Evolutionary conservation across 441 rosid species (phyloP).

Genomic region (Syzygium syzygioides): DNA sequence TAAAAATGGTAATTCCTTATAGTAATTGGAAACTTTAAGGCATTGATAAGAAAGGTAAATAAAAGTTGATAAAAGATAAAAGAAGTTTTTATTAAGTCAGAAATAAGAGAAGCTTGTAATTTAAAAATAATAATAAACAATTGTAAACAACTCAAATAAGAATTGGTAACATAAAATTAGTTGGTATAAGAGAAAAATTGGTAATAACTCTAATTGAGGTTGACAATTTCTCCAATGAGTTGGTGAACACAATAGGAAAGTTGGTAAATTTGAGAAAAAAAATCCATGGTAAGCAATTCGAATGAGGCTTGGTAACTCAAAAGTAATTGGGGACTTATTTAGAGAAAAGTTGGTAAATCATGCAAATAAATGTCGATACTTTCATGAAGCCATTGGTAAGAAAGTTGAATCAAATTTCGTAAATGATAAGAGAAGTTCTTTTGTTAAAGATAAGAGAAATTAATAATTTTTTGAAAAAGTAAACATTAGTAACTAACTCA

Average conservation of each 20-base stretch:
- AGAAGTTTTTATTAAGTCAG: not conserved
- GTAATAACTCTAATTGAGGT: not conserved
- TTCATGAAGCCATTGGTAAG: not conserved
- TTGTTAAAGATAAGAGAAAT: not conserved
- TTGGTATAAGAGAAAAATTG: not conserved
- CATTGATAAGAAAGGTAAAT: not conserved
- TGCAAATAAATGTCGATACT: not conserved
- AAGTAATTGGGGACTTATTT: not conserved
- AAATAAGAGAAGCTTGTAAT: not conserved
- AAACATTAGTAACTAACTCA: not conserved
- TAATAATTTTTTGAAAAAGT: not conserved
- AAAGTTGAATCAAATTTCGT: not conserved
- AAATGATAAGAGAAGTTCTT: not conserved
- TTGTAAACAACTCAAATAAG: not conserved
- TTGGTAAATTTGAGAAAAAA: not conserved
- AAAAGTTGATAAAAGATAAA: not conserved
- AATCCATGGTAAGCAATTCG: not conserved
- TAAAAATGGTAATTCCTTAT: not conserved
- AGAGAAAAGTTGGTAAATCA: not conserved
- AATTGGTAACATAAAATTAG: not conserved
- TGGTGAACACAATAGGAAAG: not conserved
- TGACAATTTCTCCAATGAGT: not conserved
- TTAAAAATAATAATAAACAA: not conserved
- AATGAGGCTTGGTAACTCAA: not conserved
- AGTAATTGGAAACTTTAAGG: not conserved